phyloP scores from a whole-genome alignment of 23 red algal species.

The Pyropia yezoensis region DNA sequence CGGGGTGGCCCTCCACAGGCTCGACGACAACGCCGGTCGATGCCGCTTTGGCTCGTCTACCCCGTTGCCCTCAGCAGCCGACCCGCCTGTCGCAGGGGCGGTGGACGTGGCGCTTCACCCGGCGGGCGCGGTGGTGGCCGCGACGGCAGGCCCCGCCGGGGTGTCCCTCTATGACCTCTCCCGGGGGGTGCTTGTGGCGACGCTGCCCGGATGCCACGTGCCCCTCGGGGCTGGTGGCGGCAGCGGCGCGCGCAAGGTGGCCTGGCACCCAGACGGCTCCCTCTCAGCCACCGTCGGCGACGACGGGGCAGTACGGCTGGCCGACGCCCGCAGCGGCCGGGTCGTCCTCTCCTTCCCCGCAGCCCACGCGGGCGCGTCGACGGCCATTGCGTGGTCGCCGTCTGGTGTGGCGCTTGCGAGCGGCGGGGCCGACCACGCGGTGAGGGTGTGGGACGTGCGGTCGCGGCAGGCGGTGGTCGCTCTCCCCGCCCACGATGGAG shows the following conservation, averaged over 20 bases:
- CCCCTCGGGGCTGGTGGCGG: no score
- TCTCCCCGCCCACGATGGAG: constrained; percentile 38
- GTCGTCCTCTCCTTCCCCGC: constrained; percentile 30
- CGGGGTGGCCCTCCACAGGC: no score
- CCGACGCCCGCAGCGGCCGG: constrained; percentile 60
- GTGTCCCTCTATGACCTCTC: neutral
- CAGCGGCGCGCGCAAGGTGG: neutral
- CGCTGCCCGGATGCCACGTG: no score
- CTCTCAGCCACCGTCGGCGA: constrained; percentile 38
- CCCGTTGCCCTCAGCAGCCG: no score
- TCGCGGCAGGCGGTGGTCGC: constrained; percentile 7
- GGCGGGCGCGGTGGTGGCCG: neutral
- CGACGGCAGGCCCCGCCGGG: neutral
- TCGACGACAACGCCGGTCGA: no score
- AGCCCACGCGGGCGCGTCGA: constrained; percentile 32
- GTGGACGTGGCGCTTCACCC: neutral
- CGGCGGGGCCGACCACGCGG: constrained; percentile 43
- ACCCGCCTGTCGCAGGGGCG: neutral
- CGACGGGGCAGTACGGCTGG: constrained; percentile 38
- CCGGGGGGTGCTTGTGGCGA: no score
- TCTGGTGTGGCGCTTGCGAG: constrained; percentile 13
- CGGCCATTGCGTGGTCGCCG: constrained; percentile 22
- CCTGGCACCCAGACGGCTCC: constrained; percentile 53
- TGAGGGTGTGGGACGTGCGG: constrained; percentile 66
- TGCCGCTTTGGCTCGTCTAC: no score